A percentile compares a stretch with the other conserved stretches of the same genome.
phyloP scores from a whole-genome alignment of 2,329 filamentous ascomycete genomes.

The Falciphora oryzae region DNA sequence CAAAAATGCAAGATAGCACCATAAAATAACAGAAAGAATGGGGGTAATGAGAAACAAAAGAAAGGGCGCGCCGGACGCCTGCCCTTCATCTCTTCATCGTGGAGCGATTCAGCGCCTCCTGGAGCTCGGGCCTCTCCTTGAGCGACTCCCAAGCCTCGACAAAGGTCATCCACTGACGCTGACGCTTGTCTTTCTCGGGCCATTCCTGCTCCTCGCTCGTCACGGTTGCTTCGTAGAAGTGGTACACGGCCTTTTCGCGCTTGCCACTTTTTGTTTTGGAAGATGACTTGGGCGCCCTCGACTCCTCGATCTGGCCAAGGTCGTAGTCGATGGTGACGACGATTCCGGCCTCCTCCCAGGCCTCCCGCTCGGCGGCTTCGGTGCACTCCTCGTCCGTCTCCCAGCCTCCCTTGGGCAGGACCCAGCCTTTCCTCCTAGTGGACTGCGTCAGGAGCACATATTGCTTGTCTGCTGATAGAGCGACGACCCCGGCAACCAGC shows the following conservation, averaged over 20 bases:
- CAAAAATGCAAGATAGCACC: neutral
- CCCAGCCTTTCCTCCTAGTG: constrained; percentile 86
- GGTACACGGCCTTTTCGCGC: constrained; percentile 58
- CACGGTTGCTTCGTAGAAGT: constrained; percentile 86
- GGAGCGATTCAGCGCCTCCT: constrained; percentile 80
- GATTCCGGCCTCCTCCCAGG: constrained; percentile 97
- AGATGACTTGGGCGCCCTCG: constrained; percentile 64
- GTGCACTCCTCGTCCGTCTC: constrained; percentile 87
- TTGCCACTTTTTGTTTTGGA: constrained; percentile 50
- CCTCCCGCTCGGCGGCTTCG: constrained; percentile 81
- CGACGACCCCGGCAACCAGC: constrained; percentile 90
- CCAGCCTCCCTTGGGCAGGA: constrained; percentile 96
- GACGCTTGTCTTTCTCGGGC: constrained; percentile 91
- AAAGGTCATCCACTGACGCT: constrained; percentile 85
- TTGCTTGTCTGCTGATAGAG: constrained; percentile 77
- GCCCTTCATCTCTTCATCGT: constrained; percentile 50
- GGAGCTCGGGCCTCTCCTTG: constrained; percentile 73
- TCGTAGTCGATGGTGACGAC: constrained; percentile 78
- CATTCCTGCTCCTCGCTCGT: constrained; percentile 78
- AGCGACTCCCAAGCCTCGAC: constrained; percentile 73
- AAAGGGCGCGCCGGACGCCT: neutral
- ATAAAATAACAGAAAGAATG: neutral
- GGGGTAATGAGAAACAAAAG: constrained; percentile 11
- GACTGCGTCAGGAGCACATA: constrained; percentile 93
- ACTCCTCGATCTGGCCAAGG: constrained; percentile 80